These are phyloP conservation scores for Hamamelis virginiana DNA, from an alignment of 164 flowering plant genomes.

Conservation along the genomic window DNA sequence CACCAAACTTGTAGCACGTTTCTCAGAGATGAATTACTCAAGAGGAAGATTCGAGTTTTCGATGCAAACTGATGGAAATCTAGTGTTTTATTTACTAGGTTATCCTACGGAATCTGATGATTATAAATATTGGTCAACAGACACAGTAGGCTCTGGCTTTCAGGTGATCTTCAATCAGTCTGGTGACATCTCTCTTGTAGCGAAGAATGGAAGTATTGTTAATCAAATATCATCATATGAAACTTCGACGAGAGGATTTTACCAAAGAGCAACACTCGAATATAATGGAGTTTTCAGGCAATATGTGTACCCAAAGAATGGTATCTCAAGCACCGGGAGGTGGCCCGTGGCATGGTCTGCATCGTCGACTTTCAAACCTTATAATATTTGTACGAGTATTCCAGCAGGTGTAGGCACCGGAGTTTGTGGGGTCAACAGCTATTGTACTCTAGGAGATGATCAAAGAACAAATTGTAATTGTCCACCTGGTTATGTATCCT, in stretches of 20 bases:
- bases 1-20: conserved; percentile 5
- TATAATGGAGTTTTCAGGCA: too few relatives aligned
- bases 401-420: background rate
- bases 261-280: too few relatives aligned
- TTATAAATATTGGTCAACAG: background rate
- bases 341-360: background rate
- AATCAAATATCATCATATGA: too few relatives aligned
- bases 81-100: conserved; percentile 1
- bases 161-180: background rate
- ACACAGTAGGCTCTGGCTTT: background rate
- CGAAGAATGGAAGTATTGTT: background rate
- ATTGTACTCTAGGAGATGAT: conserved; percentile 31
- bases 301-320: background rate
- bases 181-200: background rate
- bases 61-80: conserved; percentile 6
- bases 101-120: background rate
- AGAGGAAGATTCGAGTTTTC: conserved; percentile 11
- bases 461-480: conserved; percentile 37
- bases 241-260: background rate
- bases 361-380: background rate
- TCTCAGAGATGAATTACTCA: background rate
- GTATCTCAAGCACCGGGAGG: background rate
- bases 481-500: conserved; percentile 30
- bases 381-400: background rate
- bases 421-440: conserved; percentile 31